Percentiles rank a stretch among this genome's conserved stretches.
phyloP scores from a whole-genome alignment of 163 green algal genomes.

The Coccomyxa subellipsoidea region DNA sequence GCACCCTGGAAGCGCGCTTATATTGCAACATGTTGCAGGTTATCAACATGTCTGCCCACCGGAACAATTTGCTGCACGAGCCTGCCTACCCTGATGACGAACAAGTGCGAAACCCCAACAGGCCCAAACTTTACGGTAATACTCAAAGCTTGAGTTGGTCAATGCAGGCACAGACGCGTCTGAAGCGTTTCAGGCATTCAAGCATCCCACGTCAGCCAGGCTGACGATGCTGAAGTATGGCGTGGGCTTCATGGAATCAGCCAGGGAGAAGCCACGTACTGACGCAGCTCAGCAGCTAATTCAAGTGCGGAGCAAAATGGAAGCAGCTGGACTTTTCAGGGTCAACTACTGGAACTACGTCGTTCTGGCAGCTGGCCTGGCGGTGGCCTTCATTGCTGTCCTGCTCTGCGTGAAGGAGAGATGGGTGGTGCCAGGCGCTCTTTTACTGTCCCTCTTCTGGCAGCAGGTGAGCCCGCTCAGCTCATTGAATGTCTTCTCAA shows the following conservation, averaged over 20 bases:
- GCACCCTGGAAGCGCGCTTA: conserved; percentile 33
- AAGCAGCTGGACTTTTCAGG: conserved; percentile 30
- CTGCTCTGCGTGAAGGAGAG: conserved; percentile 24
- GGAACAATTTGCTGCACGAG: not conserved
- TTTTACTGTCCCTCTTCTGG: conserved; percentile 52
- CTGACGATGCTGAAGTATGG: conserved; percentile 12
- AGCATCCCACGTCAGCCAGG: conserved; percentile 15
- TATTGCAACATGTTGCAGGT: conserved; percentile 26
- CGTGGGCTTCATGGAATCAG: conserved; percentile 25
- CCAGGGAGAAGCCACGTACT: not conserved
- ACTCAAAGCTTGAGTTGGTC: not conserved
- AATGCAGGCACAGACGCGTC: conserved; percentile 20
- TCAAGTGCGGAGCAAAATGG: conserved; percentile 23
- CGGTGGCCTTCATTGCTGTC: not conserved
- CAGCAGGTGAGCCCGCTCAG: conserved; percentile 38
- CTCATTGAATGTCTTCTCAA: too few relatives aligned
- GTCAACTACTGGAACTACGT: conserved; percentile 39
- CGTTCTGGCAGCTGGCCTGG: conserved; percentile 15
- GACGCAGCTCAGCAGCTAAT: conserved; percentile 5
- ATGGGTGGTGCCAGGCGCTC: conserved; percentile 24
- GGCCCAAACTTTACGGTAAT: not conserved
- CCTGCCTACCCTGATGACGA: not conserved
- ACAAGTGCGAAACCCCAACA: not conserved
- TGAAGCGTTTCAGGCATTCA: conserved; percentile 37
- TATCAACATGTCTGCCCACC: not conserved